Evolutionary conservation across 1,284 basidiomycete genomes (phyloP), one percentile per base, ranked within the genome.

Genomic region (Cryptococcus neoformans): DNA sequence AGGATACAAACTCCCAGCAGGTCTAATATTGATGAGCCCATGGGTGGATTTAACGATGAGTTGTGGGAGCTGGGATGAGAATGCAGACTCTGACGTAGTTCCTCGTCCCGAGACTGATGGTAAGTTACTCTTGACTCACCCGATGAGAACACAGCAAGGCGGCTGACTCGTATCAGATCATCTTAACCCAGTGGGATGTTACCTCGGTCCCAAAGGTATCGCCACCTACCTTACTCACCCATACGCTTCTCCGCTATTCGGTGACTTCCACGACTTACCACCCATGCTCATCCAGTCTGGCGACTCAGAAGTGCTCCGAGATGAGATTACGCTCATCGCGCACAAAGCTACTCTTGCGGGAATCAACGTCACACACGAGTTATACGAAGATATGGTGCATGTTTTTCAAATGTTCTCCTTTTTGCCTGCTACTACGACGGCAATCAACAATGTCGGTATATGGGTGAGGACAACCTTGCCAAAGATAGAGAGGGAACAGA

Each of bases 31-130:
- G 44, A 86, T 96, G 83, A 92, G 88, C 36, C 93, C 93, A 1
- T 97, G 93, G 93, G 90, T 94, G 62, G 91, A 95, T 78, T 79
- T 97, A 57, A 96, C 92, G 0, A 88, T 95, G 85, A 95, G 92
- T 61, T 98, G 94, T 75, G 91, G 95, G 62, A 94, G 91, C 39
- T 98, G 95, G 95, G 92, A 97, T 53, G 90, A 89, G 54, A 97
- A 97, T 74, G 86, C 89, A 14, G 81, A 81, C 16, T 90, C 82
- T 69, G 90, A 92, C 73, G 85, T 93, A 39, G 85, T 93, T 0
- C 89, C 90, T 0, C 81, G 83, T 84, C 90, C 51, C 70, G 73
- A 83, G 48, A 84, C 85, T 42, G 88, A 86, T 53, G 73, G 73
- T 75, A 56, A 64, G 73, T 60, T 5, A 3, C 8, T 10, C n/a